Conservation (phyloP, 2,329 filamentous ascomycete species). For the Aureobasidium sp. region DNA sequence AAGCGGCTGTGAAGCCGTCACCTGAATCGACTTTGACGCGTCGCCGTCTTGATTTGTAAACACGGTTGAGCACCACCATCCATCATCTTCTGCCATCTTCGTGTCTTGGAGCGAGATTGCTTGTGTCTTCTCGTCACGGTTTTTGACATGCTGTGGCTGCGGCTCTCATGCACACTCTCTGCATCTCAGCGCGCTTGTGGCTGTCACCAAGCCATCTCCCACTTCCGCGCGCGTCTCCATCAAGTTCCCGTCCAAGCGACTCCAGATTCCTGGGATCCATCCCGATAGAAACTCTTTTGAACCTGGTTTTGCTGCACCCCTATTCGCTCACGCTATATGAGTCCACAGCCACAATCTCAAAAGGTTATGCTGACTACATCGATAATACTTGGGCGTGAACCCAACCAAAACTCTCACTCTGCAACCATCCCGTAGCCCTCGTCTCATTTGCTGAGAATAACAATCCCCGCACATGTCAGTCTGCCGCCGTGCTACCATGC, state of each 20-base stretch:
- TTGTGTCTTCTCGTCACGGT: conserved; percentile 2
- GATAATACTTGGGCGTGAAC: too few relatives aligned
- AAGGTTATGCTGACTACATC: too few relatives aligned
- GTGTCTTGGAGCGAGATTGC: not conserved
- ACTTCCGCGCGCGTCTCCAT: conserved; percentile 5
- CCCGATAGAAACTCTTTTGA: not conserved
- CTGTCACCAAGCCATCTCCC: not conserved
- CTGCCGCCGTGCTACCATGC: too few relatives aligned
- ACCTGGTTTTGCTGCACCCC: too few relatives aligned
- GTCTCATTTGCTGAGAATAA: too few relatives aligned
- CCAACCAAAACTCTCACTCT: too few relatives aligned
- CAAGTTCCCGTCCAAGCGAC: not conserved
- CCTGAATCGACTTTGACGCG: not conserved
- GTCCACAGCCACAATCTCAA: too few relatives aligned
- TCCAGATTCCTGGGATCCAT: not conserved
- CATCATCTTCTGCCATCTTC: not conserved
- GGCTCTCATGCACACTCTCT: conserved; percentile 5
- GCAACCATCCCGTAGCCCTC: too few relatives aligned
- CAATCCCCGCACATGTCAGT: too few relatives aligned
- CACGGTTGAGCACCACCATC: not conserved
- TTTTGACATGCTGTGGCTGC: conserved; percentile 4
- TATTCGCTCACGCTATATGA: too few relatives aligned
- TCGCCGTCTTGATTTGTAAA: not conserved
- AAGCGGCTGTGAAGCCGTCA: conserved; percentile 3
- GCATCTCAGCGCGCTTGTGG: conserved; percentile 8